Conservation (phyloP, 2,329 filamentous ascomycete species). For the Fusarium pininemorale region DNA sequence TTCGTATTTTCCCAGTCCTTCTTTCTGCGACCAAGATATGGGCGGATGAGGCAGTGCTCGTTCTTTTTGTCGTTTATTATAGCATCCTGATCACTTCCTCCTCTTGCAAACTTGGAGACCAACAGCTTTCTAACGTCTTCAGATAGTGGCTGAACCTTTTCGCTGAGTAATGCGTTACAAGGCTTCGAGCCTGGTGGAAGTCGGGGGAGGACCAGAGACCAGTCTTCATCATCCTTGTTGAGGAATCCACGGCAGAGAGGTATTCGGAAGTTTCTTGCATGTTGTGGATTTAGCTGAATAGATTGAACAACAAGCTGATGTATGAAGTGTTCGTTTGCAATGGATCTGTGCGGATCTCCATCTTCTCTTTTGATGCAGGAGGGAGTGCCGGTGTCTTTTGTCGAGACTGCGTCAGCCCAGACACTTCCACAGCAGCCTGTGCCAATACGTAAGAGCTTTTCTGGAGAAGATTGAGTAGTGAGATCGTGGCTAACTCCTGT, state of each 20-base stretch:
- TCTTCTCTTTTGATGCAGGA: constrained; percentile 35
- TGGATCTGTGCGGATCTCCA: constrained; percentile 11
- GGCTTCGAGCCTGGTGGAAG: constrained; percentile 30
- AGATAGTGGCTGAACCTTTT: constrained; percentile 41
- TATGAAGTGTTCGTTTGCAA: constrained; percentile 28
- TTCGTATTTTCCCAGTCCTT: not conserved
- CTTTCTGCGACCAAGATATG: constrained; percentile 56
- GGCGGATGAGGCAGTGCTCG: constrained; percentile 59
- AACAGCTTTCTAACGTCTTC: constrained; percentile 25
- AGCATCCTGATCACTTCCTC: not conserved
- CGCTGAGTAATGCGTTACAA: constrained; percentile 44
- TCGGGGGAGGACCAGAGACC: constrained; percentile 30
- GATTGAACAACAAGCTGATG: constrained; percentile 7
- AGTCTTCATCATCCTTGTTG: not conserved
- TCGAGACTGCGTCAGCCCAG: constrained; percentile 9
- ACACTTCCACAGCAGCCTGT: constrained; percentile 28
- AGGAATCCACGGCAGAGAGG: constrained; percentile 3
- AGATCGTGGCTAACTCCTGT: not conserved
- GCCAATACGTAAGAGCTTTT: constrained; percentile 31
- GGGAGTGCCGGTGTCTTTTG: not conserved
- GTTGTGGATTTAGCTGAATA: not conserved
- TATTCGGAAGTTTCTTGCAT: constrained; percentile 1
- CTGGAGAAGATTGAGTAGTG: not conserved
- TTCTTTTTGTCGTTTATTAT: constrained; percentile 44
- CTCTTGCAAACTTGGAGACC: constrained; percentile 27